Base-by-base conservation (phyloP, 495 filamentous ascomycete species). In the Aspergillus carlsbadensis region DNA sequence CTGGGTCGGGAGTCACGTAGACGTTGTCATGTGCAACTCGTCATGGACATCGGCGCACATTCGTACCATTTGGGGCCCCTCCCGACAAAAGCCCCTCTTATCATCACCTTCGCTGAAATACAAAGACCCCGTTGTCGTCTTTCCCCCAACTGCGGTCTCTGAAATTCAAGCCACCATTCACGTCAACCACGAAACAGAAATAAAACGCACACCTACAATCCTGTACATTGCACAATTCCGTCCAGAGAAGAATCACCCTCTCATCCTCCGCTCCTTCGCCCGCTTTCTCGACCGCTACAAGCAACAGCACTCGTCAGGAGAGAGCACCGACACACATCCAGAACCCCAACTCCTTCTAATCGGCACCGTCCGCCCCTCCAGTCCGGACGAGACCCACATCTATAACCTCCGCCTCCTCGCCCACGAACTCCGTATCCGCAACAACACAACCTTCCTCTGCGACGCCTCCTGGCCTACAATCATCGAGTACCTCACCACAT, bases 191-290 rank as follows among this genome's bases (percentile, higher is more conserved):
- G 80, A 79, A 22, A 90, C 80, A 62, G 92, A 93, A 61, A 72
- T 70, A 60, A 67, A 67, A 35, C 84, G 94, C 29, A 78, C 88
- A 65, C 84, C 82, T 21, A 75, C 84, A 21, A 66, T 98, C 36
- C 77, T 98, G 6, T 98, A 95, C 74, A 96, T 98, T 51, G 94
- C 94, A 3, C 94, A 98, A 69, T 98, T 98, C 73, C 85, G 94
- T 0, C 92, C 94, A 0, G 94, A 98, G 67, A 98, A 98, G 77
- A 96, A 96, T 68, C 95, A 98, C 70, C 76, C 84, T 26, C 78
- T 96, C 7, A 83, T 98, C 22, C 72, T 98, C 18, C 81, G 88
- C 54, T 83, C 95, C 0, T 98, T 97, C 62, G 83, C 91, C 4
- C 76, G 86, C 42, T 89, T 94, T 65, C 70, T 86, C 34, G 62